Base-by-base conservation (phyloP, 225 moss, liverwort and hornwort species). In the Bryum argenteum region DNA sequence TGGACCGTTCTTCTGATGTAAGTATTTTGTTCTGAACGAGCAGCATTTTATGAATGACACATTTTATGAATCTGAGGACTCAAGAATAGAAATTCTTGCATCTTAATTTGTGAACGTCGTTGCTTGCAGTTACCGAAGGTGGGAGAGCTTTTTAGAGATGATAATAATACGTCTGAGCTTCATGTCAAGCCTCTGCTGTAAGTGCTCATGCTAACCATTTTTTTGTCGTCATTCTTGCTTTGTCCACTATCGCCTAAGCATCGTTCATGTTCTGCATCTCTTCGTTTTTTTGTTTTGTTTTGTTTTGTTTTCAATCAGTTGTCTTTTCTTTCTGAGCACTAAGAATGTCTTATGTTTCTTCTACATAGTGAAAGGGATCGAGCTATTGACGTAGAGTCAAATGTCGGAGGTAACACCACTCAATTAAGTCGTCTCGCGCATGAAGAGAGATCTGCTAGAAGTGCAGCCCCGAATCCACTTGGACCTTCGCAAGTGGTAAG, bases 121-220 rank as follows among this genome's bases (percentile, higher is more conserved):
- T 73, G 28, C 59, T 8, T 66, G 71, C 77, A 83, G 86, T 38
- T 80, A 71, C 77, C 66, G 10, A 89, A 87, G 51, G 83, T 80
- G 77, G 86, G 90, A 68, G 86, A 83, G 55, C 17, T 71, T 38
- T 14, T 68, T 62, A 43, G 63, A 58, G 63, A 67, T 66, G 39
- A 41, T 39, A 41, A 67, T 66, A 39, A 41, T 39, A 41, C 45
- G 59, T 57, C 39, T 67, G 91, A 76, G 44, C 83, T 79, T 50
- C 81, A 76, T 58, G 83, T 81, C n/a, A 87, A 88, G 72, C 86
- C 78, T 48, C 89, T 87, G 69, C 67, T 88, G 94, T 94, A 83
- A 83, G 89, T 74, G 66, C 43, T 70, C 23, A n/a, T 58, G 52
- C 51, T 15, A 40, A 47, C 43, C 6, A 47, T 8, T 55, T 19